A percentile compares a stretch with the other conserved stretches of the same genome.
Evolutionary conservation across 2,329 filamentous ascomycete genomes (phyloP).

Genomic region (Stachybotrys chlorohalonatus): DNA sequence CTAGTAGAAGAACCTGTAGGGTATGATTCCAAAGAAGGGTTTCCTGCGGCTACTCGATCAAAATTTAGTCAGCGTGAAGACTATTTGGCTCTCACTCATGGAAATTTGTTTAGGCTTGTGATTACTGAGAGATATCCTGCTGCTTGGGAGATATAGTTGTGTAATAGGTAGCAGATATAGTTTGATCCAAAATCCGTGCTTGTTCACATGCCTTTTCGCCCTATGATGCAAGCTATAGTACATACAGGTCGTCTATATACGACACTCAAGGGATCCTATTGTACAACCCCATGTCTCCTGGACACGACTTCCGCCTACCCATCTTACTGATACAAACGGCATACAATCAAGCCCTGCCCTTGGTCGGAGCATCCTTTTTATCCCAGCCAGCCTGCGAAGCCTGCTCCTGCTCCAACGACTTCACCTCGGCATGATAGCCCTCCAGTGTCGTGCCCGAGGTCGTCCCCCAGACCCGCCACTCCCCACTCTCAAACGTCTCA

Average conservation of each 20-base stretch:
- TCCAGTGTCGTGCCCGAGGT: conserved; percentile 38
- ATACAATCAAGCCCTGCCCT: not conserved
- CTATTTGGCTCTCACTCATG: not conserved
- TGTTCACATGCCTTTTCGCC: not conserved
- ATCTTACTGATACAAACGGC: not conserved
- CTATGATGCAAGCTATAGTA: not conserved
- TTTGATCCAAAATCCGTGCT: not conserved
- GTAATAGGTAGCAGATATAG: not conserved
- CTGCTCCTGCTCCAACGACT: conserved; percentile 13
- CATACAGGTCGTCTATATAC: not conserved
- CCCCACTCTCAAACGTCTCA: conserved; percentile 31
- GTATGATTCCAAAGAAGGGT: not conserved
- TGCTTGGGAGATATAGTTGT: no score
- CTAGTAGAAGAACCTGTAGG: conserved; percentile 15
- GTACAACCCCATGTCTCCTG: conserved; percentile 2
- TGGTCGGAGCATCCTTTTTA: not conserved
- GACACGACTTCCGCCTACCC: not conserved
- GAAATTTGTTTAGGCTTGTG: no score
- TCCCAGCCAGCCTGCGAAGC: conserved; percentile 19
- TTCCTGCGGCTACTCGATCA: not conserved
- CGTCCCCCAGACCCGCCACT: conserved; percentile 61
- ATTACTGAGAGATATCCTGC: no score
- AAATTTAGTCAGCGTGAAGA: not conserved
- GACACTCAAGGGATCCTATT: not conserved
- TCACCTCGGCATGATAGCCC: conserved; percentile 24